Percentiles rank a stretch among this genome's conserved stretches.
Conservation (phyloP, 163 green algal genomes). For the Chloromonas sp. region DNA sequence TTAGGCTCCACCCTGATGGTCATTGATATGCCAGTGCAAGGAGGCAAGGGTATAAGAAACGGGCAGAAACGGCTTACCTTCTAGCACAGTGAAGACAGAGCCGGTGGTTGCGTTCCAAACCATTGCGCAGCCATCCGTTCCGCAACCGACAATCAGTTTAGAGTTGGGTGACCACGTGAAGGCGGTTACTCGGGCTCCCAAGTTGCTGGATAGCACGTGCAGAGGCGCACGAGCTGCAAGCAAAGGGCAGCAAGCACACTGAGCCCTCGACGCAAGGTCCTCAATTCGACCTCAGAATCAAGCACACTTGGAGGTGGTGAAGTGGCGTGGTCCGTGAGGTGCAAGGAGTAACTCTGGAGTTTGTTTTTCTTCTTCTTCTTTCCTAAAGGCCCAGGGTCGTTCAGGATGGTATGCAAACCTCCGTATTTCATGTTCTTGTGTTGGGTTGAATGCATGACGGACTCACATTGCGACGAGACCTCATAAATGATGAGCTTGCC, state of each 20-base stretch:
- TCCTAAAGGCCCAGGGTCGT: too few relatives aligned
- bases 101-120: constrained; percentile 35
- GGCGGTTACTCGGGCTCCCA: constrained; percentile 17
- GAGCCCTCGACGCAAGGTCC: too few relatives aligned
- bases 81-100: constrained; percentile 34
- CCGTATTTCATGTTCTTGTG: too few relatives aligned
- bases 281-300: too few relatives aligned
- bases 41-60: too few relatives aligned
- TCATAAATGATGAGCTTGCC: constrained; percentile 36
- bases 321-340: too few relatives aligned
- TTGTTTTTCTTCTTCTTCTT: too few relatives aligned
- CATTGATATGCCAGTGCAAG: too few relatives aligned
- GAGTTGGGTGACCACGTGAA: constrained; percentile 40
- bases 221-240: background rate
- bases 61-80: constrained; percentile 11
- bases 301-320: too few relatives aligned
- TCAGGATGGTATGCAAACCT: too few relatives aligned
- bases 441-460: background rate
- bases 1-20: too few relatives aligned
- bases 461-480: constrained; percentile 2
- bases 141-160: constrained; percentile 35
- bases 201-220: background rate
- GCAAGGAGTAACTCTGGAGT: too few relatives aligned
- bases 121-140: constrained; percentile 34
- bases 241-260: background rate